phyloP scores from a whole-genome alignment of 352 stramenopile species.

The Phytophthora sp. region DNA sequence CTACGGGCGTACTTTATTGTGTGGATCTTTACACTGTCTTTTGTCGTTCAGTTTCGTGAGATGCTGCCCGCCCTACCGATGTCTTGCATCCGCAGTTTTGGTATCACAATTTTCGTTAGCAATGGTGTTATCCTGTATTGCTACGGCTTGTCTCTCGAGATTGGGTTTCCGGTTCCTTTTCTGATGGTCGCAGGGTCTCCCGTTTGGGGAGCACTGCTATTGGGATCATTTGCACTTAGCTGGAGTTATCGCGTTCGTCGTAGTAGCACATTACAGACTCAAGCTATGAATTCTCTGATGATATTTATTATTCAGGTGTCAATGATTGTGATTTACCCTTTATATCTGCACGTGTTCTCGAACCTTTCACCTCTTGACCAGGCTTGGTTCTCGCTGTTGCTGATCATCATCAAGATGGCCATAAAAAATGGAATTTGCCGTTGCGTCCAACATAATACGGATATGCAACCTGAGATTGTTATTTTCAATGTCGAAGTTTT shows the following conservation, averaged over 20 bases:
- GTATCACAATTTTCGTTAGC: conserved; percentile 18
- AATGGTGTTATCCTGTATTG: neutral
- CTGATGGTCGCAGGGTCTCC: conserved; percentile 3
- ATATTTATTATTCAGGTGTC: conserved; percentile 1
- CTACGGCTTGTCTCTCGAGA: conserved; percentile 3
- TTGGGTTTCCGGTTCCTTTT: conserved; percentile 29
- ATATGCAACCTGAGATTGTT: conserved; percentile 35
- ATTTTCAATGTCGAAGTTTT: conserved; percentile 46
- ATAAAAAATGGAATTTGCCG: conserved; percentile 32
- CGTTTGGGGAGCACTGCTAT: conserved; percentile 7
- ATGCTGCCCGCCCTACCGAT: conserved; percentile 8
- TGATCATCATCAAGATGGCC: conserved; percentile 29
- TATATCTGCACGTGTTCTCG: conserved; percentile 31
- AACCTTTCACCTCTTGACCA: conserved; percentile 3
- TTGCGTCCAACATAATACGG: conserved; percentile 8
- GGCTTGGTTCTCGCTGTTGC: conserved; percentile 20
- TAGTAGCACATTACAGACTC: neutral
- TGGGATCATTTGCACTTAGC: neutral
- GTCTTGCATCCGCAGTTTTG: conserved; percentile 3
- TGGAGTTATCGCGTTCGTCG: neutral
- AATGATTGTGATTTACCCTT: conserved; percentile 24
- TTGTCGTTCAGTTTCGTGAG: conserved; percentile 9
- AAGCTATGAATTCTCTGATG: conserved; percentile 1
- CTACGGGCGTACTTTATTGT: neutral
- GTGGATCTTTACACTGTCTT: conserved; percentile 3